A percentile compares a stretch with the other conserved stretches of the same genome.
Conservation (phyloP, 2,329 filamentous ascomycete species). For the Fusarium sp. region DNA sequence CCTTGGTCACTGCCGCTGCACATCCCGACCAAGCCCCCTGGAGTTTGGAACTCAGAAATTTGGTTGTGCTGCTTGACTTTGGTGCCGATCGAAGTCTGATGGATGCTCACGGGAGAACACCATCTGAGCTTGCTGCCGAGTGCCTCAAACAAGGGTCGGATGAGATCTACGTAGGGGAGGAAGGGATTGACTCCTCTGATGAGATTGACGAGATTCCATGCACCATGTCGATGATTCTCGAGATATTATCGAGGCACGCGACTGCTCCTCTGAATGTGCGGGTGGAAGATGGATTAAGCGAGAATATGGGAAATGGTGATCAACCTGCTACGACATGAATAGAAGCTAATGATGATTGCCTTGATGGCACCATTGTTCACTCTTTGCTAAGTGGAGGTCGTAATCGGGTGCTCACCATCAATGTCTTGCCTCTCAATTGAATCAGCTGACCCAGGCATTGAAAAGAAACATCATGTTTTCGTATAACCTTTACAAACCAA, state of each 20-base stretch:
- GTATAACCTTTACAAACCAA: neutral
- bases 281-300: neutral
- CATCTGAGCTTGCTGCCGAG: neutral
- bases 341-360: neutral
- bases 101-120: neutral
- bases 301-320: neutral
- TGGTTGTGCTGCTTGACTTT: neutral
- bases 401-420: neutral
- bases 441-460: neutral
- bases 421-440: neutral
- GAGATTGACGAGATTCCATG: neutral
- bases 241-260: neutral
- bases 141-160: neutral
- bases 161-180: neutral
- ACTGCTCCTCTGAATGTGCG: neutral
- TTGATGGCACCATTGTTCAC: neutral
- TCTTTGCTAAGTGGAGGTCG: neutral
- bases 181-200: neutral
- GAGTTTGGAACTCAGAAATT: neutral
- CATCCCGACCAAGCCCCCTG: neutral
- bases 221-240: neutral
- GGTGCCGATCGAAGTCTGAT: neutral
- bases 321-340: neutral
- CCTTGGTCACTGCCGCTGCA: neutral
- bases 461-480: neutral